phyloP scores from a whole-genome alignment of 805 yeast species.

The Nakazawaea pomicola region DNA sequence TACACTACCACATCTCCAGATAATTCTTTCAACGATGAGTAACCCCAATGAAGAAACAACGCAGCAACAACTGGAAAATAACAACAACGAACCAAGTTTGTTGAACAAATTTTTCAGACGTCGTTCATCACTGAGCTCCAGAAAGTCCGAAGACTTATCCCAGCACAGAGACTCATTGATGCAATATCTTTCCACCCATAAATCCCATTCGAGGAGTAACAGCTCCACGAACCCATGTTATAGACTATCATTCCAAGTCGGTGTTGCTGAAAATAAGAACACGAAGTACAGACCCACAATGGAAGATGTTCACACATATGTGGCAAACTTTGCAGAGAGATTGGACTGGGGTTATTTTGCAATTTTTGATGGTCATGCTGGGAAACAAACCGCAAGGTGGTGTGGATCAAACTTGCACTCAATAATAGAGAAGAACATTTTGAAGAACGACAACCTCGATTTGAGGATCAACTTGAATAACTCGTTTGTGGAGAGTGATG shows the following conservation, averaged over 20 bases:
- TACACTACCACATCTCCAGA: no score
- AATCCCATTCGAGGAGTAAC: not conserved
- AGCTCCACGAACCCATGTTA: constrained; percentile 38
- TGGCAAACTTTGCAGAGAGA: constrained; percentile 87
- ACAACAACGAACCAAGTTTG: constrained; percentile 2
- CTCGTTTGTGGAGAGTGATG: constrained; percentile 74
- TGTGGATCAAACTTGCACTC: constrained; percentile 84
- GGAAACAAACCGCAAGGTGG: constrained; percentile 89
- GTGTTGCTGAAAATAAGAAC: constrained; percentile 89
- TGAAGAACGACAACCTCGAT: constrained; percentile 42
- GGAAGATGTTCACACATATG: constrained; percentile 96
- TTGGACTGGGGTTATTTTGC: constrained; percentile 95
- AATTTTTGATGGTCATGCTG: constrained; percentile 96
- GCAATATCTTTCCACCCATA: constrained; percentile 1
- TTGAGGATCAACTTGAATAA: constrained; percentile 62
- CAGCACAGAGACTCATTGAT: constrained; percentile 4
- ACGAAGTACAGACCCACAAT: constrained; percentile 74
- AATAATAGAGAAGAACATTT: constrained; percentile 54
- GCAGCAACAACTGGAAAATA: not conserved
- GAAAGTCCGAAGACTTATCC: constrained; percentile 7
- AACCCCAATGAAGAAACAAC: constrained; percentile 2
- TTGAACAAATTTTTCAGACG: constrained; percentile 11
- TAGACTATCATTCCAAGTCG: constrained; percentile 72
- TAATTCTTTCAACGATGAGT: not conserved
- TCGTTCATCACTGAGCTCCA: constrained; percentile 8